Conservation (phyloP, 192 early-diverging fungal genomes). For the Phycomyces blakesleeanus region DNA sequence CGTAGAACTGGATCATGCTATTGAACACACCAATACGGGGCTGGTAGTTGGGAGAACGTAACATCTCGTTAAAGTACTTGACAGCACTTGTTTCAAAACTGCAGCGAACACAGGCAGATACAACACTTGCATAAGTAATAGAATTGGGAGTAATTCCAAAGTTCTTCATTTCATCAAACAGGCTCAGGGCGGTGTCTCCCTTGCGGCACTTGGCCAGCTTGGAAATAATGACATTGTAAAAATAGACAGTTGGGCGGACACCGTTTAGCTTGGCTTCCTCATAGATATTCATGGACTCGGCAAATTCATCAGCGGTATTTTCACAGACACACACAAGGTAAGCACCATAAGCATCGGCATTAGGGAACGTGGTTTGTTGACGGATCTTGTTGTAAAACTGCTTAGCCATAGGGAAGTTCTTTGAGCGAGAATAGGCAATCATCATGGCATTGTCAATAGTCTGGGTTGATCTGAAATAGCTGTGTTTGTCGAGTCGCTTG, state of each 20-base stretch:
- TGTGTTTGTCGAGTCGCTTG: not conserved
- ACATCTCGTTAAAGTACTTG: conserved; percentile 48
- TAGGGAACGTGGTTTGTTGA: conserved; percentile 17
- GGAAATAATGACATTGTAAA: conserved; percentile 58
- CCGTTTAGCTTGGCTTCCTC: conserved; percentile 49
- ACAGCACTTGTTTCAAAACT: conserved; percentile 44
- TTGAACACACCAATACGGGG: conserved; percentile 55
- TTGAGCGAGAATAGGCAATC: conserved; percentile 42
- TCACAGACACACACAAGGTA: conserved; percentile 41
- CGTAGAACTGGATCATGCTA: conserved; percentile 58
- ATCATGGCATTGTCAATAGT: conserved; percentile 37
- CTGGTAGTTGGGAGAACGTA: conserved; percentile 37
- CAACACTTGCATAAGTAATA: conserved; percentile 53
- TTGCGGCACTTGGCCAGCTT: conserved; percentile 54
- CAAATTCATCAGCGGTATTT: conserved; percentile 42
- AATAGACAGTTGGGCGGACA: conserved; percentile 47
- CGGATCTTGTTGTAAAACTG: conserved; percentile 39
- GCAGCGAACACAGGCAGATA: conserved; percentile 53
- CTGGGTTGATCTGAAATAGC: too few relatives aligned
- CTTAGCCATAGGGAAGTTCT: conserved; percentile 42
- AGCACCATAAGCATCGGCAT: conserved; percentile 50
- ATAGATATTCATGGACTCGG: conserved; percentile 46
- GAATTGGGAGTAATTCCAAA: conserved; percentile 46
- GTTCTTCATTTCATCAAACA: conserved; percentile 54
- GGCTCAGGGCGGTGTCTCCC: conserved; percentile 40